Conservation (phyloP, 148 eudicot genomes). For the Cornus suecica region DNA sequence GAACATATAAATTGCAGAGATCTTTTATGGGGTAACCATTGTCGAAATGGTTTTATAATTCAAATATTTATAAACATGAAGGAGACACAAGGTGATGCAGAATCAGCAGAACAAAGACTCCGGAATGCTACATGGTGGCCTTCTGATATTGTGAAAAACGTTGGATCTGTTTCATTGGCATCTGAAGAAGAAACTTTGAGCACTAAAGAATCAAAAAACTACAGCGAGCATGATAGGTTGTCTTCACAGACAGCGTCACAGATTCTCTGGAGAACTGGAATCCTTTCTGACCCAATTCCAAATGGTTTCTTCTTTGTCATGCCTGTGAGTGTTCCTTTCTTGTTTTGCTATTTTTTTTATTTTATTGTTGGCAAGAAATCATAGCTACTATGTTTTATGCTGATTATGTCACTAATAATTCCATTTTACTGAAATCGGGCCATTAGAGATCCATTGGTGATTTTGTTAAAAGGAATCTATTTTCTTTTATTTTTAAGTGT, state of each 20-base stretch:
- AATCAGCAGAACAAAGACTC: conserved; percentile 62
- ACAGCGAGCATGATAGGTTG: conserved; percentile 40
- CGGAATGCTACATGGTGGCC: conserved; percentile 69
- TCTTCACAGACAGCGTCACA: conserved; percentile 61
- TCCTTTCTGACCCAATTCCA: conserved; percentile 81
- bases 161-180: conserved; percentile 80
- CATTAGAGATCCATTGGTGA: neutral
- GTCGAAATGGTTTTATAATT: conserved; percentile 51
- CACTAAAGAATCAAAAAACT: conserved; percentile 38
- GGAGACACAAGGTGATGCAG: conserved; percentile 55
- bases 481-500: neutral
- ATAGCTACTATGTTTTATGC: neutral
- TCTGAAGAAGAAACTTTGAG: conserved; percentile 50
- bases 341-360: neutral
- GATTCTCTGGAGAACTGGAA: conserved; percentile 85
- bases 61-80: conserved; percentile 61
- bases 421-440: neutral
- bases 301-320: conserved; percentile 90
- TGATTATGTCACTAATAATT: neutral
- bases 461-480: neutral
- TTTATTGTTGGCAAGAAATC: neutral
- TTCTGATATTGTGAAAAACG: conserved; percentile 64
- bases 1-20: conserved; percentile 24
- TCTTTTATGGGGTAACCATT: conserved; percentile 44
- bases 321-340: conserved; percentile 52